A percentile compares a stretch with the other conserved stretches of the same genome.
phyloP scores from a whole-genome alignment of 1,284 basidiomycete species.

The Tilletiaria anomala region DNA sequence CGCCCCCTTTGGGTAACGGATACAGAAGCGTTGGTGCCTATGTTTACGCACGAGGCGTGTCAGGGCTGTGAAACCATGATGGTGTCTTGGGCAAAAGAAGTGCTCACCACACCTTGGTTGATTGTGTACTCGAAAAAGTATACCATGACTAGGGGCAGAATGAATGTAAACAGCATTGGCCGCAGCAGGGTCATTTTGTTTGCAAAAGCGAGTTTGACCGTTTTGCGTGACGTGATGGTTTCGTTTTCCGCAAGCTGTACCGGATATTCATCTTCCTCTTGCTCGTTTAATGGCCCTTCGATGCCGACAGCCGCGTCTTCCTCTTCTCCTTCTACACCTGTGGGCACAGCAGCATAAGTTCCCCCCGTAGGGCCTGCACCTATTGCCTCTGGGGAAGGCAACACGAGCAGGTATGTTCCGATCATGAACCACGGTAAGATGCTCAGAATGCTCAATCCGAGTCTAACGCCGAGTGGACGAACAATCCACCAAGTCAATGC shows the following conservation, averaged over 20 bases:
- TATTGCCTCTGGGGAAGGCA: constrained; percentile 12
- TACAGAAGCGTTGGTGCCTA: constrained; percentile 80
- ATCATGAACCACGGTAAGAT: constrained; percentile 27
- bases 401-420: constrained; percentile 14
- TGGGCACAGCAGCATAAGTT: constrained; percentile 5
- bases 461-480: constrained; percentile 64
- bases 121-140: constrained; percentile 39
- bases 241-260: background rate
- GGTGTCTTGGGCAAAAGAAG: too few species aligned
- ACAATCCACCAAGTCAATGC: constrained; percentile 91
- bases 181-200: constrained; percentile 29
- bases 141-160: constrained; percentile 33
- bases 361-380: too few species aligned
- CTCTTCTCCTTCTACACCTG: constrained; percentile 1
- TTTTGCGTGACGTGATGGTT: too few species aligned
- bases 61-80: too few species aligned
- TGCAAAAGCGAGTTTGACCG: constrained; percentile 11
- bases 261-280: background rate
- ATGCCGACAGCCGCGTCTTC: background rate
- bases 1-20: constrained; percentile 55
- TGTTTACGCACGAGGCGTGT: too few species aligned
- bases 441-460: constrained; percentile 52
- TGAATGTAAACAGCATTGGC: constrained; percentile 31
- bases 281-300: background rate
- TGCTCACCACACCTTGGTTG: constrained; percentile 28